These are phyloP conservation scores for Xylaria scruposa DNA, from an alignment of 495 filamentous ascomycete genomes.

Conservation along the genomic window DNA sequence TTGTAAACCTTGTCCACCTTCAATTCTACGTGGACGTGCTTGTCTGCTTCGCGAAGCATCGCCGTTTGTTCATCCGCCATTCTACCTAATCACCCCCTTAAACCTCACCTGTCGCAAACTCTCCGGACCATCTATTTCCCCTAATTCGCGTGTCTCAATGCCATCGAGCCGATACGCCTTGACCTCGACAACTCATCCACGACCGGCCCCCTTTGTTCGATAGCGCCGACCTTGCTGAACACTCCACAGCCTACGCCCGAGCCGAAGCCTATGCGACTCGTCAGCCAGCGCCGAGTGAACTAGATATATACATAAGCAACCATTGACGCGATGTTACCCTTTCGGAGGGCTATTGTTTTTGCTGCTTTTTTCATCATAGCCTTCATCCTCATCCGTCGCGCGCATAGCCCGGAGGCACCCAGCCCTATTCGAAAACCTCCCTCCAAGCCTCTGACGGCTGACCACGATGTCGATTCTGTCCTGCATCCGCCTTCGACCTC, in stretches of 20 bases:
- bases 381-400: slow-evolving; percentile 73
- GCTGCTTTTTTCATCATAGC: slow-evolving; percentile 71
- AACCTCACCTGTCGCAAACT: slow-evolving; percentile 4
- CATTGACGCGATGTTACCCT: slow-evolving; percentile 61
- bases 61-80: background rate
- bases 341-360: slow-evolving; percentile 73
- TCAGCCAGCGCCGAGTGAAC: background rate
- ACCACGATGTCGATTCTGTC: slow-evolving; percentile 32
- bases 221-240: slow-evolving; percentile 4
- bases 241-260: background rate
- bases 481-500: slow-evolving; percentile 40
- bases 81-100: slow-evolving; percentile 3
- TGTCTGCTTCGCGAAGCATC: background rate
- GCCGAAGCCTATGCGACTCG: slow-evolving; percentile 3
- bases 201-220: slow-evolving; percentile 14
- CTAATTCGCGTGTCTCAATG: slow-evolving; percentile 12
- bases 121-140: background rate
- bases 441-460: slow-evolving; percentile 35
- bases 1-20: background rate
- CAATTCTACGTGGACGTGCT: background rate
- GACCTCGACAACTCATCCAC: background rate
- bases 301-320: background rate
- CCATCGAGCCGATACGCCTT: slow-evolving; percentile 13
- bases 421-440: slow-evolving; percentile 47
- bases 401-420: slow-evolving; percentile 49